A percentile compares a stretch with the other conserved stretches of the same genome.
Conservation (phyloP, 805 yeast species). For the Trichomonascus vanleenenianus region DNA sequence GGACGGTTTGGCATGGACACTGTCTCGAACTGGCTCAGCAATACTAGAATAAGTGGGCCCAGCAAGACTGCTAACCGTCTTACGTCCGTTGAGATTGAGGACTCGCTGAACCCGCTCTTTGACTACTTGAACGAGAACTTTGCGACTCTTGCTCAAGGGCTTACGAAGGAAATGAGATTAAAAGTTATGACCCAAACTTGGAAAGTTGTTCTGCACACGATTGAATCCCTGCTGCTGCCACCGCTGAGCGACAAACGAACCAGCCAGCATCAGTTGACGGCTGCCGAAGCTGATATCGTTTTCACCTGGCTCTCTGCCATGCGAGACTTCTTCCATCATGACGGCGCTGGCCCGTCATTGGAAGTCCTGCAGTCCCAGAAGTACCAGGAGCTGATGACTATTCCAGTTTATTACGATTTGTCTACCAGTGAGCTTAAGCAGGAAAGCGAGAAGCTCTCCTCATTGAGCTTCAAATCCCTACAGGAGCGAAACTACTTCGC, state of each 20-base stretch:
- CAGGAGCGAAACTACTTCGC: conserved; percentile 41
- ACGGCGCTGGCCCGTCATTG: conserved; percentile 73
- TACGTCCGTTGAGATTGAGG: conserved; percentile 38
- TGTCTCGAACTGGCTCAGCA: conserved; percentile 29
- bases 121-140: conserved; percentile 66
- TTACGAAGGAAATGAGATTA: conserved; percentile 48
- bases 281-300: conserved; percentile 56
- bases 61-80: conserved; percentile 10
- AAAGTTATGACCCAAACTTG: conserved; percentile 74
- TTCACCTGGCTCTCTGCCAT: conserved; percentile 67
- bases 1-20: conserved; percentile 21
- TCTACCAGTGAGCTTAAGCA: conserved; percentile 38
- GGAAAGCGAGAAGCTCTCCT: conserved; percentile 54
- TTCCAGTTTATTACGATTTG: conserved; percentile 60
- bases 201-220: conserved; percentile 59
- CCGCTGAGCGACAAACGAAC: conserved; percentile 39
- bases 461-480: conserved; percentile 43
- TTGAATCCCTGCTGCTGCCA: conserved; percentile 71
- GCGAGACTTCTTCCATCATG: conserved; percentile 67
- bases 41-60: conserved; percentile 9
- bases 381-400: conserved; percentile 55
- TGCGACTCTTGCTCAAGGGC: conserved; percentile 49
- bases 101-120: conserved; percentile 64
- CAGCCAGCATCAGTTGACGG: conserved; percentile 39
- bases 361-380: conserved; percentile 52